Conservation (phyloP, 2,329 filamentous ascomycete genomes). For the Pestalotiopsis sp. region DNA sequence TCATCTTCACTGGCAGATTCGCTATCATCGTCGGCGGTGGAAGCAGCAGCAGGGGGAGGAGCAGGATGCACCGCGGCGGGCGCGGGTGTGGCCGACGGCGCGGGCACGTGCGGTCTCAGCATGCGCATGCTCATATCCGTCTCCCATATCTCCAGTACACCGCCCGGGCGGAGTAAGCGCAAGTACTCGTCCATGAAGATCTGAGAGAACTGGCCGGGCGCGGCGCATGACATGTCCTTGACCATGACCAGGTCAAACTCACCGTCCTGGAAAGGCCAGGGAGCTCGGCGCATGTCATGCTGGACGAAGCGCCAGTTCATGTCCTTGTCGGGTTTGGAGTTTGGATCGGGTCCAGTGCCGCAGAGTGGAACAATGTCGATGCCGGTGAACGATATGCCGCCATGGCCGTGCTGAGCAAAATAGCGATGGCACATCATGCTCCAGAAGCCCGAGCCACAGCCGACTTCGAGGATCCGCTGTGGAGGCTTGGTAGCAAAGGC, state of each 20-base stretch:
- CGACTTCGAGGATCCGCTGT: slow-evolving; percentile 78
- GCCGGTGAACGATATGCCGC: slow-evolving; percentile 76
- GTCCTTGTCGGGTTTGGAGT: slow-evolving; percentile 63
- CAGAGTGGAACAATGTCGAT: slow-evolving; percentile 79
- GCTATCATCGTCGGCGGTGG: slow-evolving; percentile 23
- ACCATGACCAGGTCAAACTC: slow-evolving; percentile 89
- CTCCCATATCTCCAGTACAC: slow-evolving; percentile 86
- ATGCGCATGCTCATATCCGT: slow-evolving; percentile 83
- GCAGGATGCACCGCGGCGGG: not conserved
- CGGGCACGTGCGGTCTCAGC: slow-evolving; percentile 74
- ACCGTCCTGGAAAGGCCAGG: slow-evolving; percentile 76
- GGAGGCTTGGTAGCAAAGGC: slow-evolving; percentile 68
- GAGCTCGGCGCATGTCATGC: slow-evolving; percentile 76
- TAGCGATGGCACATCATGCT: slow-evolving; percentile 84
- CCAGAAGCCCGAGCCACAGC: slow-evolving; percentile 89
- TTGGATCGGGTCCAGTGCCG: slow-evolving; percentile 36
- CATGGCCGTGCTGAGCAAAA: slow-evolving; percentile 68
- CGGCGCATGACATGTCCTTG: slow-evolving; percentile 75
- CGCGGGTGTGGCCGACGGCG: slow-evolving; percentile 31
- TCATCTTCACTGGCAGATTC: slow-evolving; percentile 30
- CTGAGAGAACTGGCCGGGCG: slow-evolving; percentile 62
- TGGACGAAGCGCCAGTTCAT: slow-evolving; percentile 89
- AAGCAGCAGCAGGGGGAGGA: slow-evolving; percentile 11
- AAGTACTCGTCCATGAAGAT: slow-evolving; percentile 69
- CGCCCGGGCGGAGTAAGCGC: slow-evolving; percentile 75